Base-by-base conservation (phyloP, 2,329 filamentous ascomycete species). In the Beauveria sp. region DNA sequence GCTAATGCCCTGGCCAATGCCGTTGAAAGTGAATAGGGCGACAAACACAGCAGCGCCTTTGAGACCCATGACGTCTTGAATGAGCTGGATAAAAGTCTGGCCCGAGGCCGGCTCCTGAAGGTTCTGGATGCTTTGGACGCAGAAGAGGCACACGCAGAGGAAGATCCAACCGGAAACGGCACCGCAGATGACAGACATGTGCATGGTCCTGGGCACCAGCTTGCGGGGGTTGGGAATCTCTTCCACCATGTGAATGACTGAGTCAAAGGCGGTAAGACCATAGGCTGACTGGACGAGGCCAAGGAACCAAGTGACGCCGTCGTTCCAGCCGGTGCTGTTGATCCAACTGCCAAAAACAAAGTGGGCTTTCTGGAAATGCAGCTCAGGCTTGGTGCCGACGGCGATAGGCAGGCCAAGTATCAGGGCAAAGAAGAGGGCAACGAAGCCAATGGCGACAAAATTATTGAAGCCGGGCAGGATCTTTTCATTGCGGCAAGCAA, bases 241-340 rank as follows among this genome's bases (percentile, higher is more conserved):
- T 65, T 85, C 82, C 2, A 82, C 79, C 74, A 85, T 78, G 67
- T 85, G 83, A 43, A 84, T 83, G 40, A 83, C 82, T 0, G 82
- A 80, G 66, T 85, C 83, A 64, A 85, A 84, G 1, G 82, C 82
- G 0, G 80, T 83, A 18, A 83, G 70, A 2, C 80, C 82, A 60
- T 84, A 85, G 0, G 82, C 82, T 1, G 80, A 78, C 65, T 85
- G 82, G 0, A 85, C 75, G 1, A 85, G 76, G 4, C 83, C 83
- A 0, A 79, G 78, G 65, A 85, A 84, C 80, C 81, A 85, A n/a
- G 79, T 77, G 0, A 84, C 78, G 1, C 81, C 81, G 49, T 82
- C 76, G 1, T 73, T 69, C 82, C 82, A 85, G n/a, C 81, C 81
- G 1, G 72, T 75, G 60, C 68, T 64, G 68, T 76, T 76, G 64